These are phyloP conservation scores for Stagonosporopsis rhizophila DNA, from an alignment of 2,329 filamentous ascomycete genomes.

Conservation along the genomic window DNA sequence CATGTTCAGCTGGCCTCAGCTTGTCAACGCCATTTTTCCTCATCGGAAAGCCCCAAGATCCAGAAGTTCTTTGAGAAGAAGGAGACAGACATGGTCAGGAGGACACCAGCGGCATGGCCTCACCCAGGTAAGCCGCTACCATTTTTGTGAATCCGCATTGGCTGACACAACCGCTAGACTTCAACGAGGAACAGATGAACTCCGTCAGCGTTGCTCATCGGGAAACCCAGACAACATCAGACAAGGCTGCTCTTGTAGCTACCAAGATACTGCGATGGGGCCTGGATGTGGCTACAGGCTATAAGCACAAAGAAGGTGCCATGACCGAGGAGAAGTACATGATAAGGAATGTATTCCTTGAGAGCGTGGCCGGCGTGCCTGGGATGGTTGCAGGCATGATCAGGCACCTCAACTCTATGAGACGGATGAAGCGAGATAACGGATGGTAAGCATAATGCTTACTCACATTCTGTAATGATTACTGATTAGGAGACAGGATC, in stretches of 20 bases:
- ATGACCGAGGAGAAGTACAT: constrained; percentile 91
- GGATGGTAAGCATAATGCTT: constrained; percentile 66
- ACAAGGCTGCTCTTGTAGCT: constrained; percentile 78
- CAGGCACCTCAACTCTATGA: constrained; percentile 82
- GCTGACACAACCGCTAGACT: constrained; percentile 55
- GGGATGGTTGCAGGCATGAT: constrained; percentile 98
- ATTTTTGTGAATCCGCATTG: not conserved
- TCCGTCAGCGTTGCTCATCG: constrained; percentile 78
- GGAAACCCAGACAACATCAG: constrained; percentile 72
- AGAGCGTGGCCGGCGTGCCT: constrained; percentile 92
- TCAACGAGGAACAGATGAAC: constrained; percentile 80
- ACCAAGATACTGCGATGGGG: constrained; percentile 78
- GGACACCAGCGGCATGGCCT: constrained; percentile 57
- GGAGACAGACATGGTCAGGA: constrained; percentile 54
- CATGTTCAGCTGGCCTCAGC: constrained; percentile 31
- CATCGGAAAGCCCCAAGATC: constrained; percentile 40
- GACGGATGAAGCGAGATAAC: constrained; percentile 88
- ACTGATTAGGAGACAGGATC: constrained; percentile 66
- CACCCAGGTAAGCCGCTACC: constrained; percentile 51
- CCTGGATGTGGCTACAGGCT: constrained; percentile 83
- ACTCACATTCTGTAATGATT: not conserved
- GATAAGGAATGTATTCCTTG: constrained; percentile 88
- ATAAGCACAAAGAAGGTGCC: constrained; percentile 73
- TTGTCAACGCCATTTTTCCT: constrained; percentile 52
- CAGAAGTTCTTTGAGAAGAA: constrained; percentile 57